Conservation (phyloP, 495 filamentous ascomycete species). For the Emericellopsis terricola region DNA sequence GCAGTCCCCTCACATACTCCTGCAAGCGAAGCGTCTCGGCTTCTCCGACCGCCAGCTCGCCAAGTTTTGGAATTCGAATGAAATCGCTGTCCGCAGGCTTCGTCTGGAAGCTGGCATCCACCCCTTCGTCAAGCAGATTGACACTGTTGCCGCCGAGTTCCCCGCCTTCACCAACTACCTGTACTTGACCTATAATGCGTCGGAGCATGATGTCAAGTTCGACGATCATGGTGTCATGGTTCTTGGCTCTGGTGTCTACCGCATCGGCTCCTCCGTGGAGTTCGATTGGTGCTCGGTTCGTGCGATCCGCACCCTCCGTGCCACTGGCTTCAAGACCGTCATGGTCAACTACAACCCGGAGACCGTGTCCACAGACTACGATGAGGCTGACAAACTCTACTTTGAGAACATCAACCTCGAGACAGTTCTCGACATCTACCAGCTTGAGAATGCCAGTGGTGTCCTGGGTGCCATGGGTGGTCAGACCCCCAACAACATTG, state of each 20-base stretch:
- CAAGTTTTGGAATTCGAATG: constrained; percentile 83
- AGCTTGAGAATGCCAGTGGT: constrained; percentile 69
- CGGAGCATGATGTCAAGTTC: constrained; percentile 70
- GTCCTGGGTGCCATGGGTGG: constrained; percentile 98
- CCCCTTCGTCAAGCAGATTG: constrained; percentile 92
- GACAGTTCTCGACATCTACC: constrained; percentile 88
- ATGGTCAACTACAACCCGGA: constrained; percentile 98
- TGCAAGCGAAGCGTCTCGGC: constrained; percentile 77
- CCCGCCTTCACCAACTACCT: constrained; percentile 92
- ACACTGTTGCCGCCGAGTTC: constrained; percentile 96
- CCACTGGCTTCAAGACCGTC: constrained; percentile 81
- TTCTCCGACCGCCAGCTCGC: constrained; percentile 90
- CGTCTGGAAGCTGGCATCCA: constrained; percentile 70
- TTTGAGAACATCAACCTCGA: constrained; percentile 97
- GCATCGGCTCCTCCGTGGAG: constrained; percentile 93
- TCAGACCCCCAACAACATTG: constrained; percentile 97
- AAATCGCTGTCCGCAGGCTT: constrained; percentile 66
- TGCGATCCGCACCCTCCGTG: constrained; percentile 80
- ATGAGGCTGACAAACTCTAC: constrained; percentile 88
- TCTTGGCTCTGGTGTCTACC: constrained; percentile 89
- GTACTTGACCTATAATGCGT: constrained; percentile 89
- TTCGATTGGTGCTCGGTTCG: constrained; percentile 99
- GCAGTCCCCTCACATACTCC: constrained; percentile 33
- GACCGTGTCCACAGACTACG: constrained; percentile 89
- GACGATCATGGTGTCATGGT: constrained; percentile 89